Evolutionary conservation across 225 moss, liverwort and hornwort species (phyloP), one percentile per base, ranked within the genome.

Genomic region (Asterella californica): DNA sequence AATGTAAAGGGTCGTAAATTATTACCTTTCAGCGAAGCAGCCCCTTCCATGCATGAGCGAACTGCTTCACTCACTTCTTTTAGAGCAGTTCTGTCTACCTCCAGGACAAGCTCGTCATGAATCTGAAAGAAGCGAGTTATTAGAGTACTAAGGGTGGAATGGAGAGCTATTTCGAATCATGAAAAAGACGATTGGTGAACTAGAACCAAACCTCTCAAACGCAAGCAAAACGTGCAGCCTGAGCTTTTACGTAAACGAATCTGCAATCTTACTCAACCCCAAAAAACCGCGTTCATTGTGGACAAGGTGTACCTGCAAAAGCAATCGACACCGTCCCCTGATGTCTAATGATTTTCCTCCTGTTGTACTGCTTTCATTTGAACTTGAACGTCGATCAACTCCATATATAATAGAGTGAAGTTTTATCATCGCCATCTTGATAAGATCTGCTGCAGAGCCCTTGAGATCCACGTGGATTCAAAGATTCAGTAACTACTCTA

Each of bases 391-490:
- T 8, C 42, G 36, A 27, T 74, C 79, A 73, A 81, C 74, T 59
- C 84, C 87, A 61, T 66, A 73, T 79, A 91, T 90, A 61, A 86
- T 81, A 70, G 87, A 83, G 76, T 97, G 90, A 76, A 97, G 83
- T 85, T 90, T 97, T 46, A 94, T 88, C 96, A 97, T 97, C 54
- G 96, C 96, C 90, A 90, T 81, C 85, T 97, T 97, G 60, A 97
- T 94, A 57, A 97, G 83, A 86, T 97, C 96, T 79, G 94, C 96
- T 82, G 94, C 96, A 85, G 94, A 94, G 54, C 96, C 96, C 91
- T 93, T 86, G 29, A n/a, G 19, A 22, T 46, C 25, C 77, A 46
- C 15, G 52, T 74, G 17, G 12, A 5, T 10, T 74, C 15, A 52
- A 72, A 50, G 50, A 1, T 29, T 74, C 48, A 74, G 72, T 50